Base-by-base conservation (phyloP, 2,329 filamentous ascomycete genomes). In the Nothophoma quercina region DNA sequence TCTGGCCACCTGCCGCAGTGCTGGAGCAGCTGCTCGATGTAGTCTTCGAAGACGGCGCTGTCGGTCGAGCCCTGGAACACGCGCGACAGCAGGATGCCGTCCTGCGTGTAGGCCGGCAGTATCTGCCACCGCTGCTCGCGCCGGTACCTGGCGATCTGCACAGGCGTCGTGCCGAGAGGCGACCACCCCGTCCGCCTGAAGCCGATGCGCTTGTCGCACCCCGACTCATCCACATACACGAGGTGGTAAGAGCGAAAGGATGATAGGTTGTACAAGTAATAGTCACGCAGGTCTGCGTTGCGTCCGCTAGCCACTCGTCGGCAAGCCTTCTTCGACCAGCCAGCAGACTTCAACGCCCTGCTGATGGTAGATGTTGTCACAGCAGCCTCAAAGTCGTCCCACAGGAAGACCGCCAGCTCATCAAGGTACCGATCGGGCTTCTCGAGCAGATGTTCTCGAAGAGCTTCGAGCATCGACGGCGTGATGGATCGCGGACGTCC, bases 161-260 rank as follows among this genome's bases (percentile, higher is more conserved):
- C 55, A 53, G 54, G 46, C 19, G 42, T 32, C 30, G 38, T 26
- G 16, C 46, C 36, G 9, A 26, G 19, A 9, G 67, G 73, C 47
- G 72, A 69, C 74, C 68, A 78, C 4, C 68, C 69, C 7, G 58
- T 74, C 13, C 67, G 59, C 44, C 73, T 59, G 47, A 66, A 70
- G 9, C 72, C 67, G 52, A 67, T 60, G 15, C 62, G 60, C 54
- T 70, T 75, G 50, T 77, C 68, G 58, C 63, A 75, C 3, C 72
- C 67, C 51, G 75, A 76, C 57, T 78, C 65, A 51, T 77, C 68
- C 2, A 77, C 60, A 45, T 62, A 77, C 8, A 77, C 65, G 9
- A 74, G 56, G 22, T 76, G 64, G 51, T 74, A 71, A 1, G 66
- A 72, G 9, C 55, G 51, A 45, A 72, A 73, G 1, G 59, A 52